phyloP scores from a whole-genome alignment of 345 rosid species.

The Pistacia vera region DNA sequence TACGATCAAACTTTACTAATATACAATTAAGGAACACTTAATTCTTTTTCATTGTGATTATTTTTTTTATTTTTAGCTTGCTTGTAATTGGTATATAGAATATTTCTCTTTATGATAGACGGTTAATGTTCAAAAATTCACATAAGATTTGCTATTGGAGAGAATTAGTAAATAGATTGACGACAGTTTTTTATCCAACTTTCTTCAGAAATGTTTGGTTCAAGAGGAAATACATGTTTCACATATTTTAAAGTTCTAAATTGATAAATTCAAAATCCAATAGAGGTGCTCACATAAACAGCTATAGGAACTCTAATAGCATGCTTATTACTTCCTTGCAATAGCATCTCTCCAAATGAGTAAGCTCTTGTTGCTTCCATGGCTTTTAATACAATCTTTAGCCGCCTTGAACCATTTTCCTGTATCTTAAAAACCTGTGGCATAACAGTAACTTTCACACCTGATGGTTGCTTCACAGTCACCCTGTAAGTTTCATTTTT shows the following conservation, averaged over 20 bases:
- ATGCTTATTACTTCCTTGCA: slow-evolving; percentile 38
- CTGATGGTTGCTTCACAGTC: slow-evolving; percentile 32
- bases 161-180: background rate
- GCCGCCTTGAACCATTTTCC: slow-evolving; percentile 33
- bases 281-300: slow-evolving; percentile 30
- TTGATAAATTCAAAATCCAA: slow-evolving; percentile 13
- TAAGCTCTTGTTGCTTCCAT: slow-evolving; percentile 29
- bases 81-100: background rate
- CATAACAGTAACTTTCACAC: slow-evolving; percentile 30
- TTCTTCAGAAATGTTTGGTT: background rate
- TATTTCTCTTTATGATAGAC: background rate
- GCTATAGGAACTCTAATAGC: slow-evolving; percentile 41
- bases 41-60: background rate
- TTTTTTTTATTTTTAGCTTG: background rate
- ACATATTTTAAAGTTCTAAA: background rate
- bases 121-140: background rate
- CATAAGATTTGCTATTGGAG: background rate
- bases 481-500: slow-evolving; percentile 33
- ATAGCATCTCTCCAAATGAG: slow-evolving; percentile 39
- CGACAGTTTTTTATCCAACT: background rate
- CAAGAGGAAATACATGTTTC: background rate
- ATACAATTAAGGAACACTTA: background rate
- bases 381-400: slow-evolving; percentile 29
- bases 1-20: background rate
- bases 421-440: slow-evolving; percentile 28